These are phyloP conservation scores for Scleroderma bovista DNA, from an alignment of 768 basidiomycete genomes.

Conservation along the genomic window DNA sequence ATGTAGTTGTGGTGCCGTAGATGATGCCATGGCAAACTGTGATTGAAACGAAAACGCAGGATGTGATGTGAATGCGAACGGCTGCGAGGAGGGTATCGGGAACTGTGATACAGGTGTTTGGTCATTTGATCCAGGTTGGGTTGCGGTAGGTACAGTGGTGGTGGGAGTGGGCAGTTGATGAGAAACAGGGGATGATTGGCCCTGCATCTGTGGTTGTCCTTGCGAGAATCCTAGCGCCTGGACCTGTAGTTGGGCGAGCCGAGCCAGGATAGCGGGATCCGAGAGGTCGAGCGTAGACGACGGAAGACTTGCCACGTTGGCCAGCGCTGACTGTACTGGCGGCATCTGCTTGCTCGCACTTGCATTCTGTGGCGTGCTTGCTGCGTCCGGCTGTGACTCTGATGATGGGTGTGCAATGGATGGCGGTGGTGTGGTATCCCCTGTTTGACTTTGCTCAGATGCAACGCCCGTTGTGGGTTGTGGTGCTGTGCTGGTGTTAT, in stretches of 20 bases:
- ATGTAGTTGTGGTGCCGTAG: background rate
- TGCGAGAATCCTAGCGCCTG: conserved; percentile 7
- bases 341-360: background rate
- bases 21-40: background rate
- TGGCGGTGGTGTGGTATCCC: background rate
- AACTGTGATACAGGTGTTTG: background rate
- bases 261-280: conserved; percentile 19
- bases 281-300: conserved; percentile 13
- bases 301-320: background rate
- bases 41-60: conserved; percentile 3
- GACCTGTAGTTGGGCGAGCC: conserved; percentile 20
- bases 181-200: conserved; percentile 1
- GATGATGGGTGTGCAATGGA: background rate
- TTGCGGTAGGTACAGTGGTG: background rate
- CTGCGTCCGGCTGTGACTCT: background rate
- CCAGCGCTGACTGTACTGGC: background rate
- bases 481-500: background rate
- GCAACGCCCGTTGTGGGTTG: too few relatives aligned
- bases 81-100: conserved; percentile 1
- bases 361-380: background rate
- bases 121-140: background rate
- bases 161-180: conserved; percentile 3
- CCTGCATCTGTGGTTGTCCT: background rate
- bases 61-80: conserved; percentile 1
- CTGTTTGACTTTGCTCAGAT: conserved; percentile 1